Base-by-base conservation (phyloP, 2,329 filamentous ascomycete genomes). In the Trichoderma atrobrunneum region DNA sequence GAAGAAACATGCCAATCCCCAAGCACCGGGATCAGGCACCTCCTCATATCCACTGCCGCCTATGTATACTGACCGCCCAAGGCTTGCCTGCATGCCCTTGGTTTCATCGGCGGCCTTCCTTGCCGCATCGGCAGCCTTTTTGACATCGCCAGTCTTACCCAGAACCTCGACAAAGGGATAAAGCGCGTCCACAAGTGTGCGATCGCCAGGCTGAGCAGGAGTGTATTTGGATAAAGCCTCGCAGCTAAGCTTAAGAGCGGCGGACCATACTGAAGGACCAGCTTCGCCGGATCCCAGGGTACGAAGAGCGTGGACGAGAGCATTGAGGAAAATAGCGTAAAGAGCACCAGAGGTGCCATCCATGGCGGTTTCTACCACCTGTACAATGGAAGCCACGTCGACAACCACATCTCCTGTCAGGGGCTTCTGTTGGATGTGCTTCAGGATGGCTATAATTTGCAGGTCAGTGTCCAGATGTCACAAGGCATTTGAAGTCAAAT, bases 101-200 rank as follows among this genome's bases (percentile, higher is more conserved):
- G 96, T 98, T 34, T 89, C 89, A 75, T 95, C 91, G 5, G 95
- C 92, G 0, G 92, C 96, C 61, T 90, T 86, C 74, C 88, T 88
- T 0, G 94, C 91, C 2, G 93, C 94, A 76, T 89, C 85, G 0
- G 93, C 94, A 8, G 96, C 95, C 79, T 90, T 86, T 75, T 89
- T 87, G 24, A 96, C 80, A 78, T 93, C 88, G 16, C 88, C 89
- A 0, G 90, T 90, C 77, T 87, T 82, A 7, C 83, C 85, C 3
- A 98, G 86, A 3, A 87, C 88, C 57, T 93, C 88, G 66, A 97
- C 91, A 79, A 98, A 99, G 2, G 96, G 96, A 74, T 93, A 89
- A 64, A 99, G 85, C 1, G 95, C 94, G 82, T 99, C 96, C 39
- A 98, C 88, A 43, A 98, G 84, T 0, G 96, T 99, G 65, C 96